These are phyloP conservation scores for Aphanoascus verrucosus DNA, from an alignment of 2,329 filamentous ascomycete genomes.

Conservation along the genomic window DNA sequence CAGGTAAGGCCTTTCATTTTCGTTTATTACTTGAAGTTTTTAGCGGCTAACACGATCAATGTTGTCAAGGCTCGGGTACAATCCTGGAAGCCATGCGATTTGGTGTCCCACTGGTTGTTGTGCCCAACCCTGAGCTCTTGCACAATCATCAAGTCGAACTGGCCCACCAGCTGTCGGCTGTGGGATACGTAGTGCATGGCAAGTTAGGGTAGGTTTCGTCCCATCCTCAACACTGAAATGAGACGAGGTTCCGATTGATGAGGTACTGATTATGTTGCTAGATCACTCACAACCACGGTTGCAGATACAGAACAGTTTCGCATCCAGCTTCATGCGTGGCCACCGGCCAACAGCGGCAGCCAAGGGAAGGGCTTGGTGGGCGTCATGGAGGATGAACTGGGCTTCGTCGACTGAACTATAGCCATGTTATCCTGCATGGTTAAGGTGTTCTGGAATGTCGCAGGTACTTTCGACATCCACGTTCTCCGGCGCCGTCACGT, in stretches of 20 bases:
- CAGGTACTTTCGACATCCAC: neutral
- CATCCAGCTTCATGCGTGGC: slow-evolving; percentile 38
- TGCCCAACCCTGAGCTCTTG: slow-evolving; percentile 71
- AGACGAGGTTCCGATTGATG: too few species aligned
- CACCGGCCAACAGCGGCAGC: slow-evolving; percentile 39
- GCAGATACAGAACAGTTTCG: slow-evolving; percentile 40
- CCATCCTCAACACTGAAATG: too few species aligned
- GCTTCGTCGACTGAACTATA: slow-evolving; percentile 44
- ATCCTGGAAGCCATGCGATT: slow-evolving; percentile 72
- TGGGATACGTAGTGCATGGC: slow-evolving; percentile 68
- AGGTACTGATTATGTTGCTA: slow-evolving; percentile 21
- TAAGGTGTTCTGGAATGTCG: neutral
- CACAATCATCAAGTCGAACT: slow-evolving; percentile 89
- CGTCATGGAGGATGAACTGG: slow-evolving; percentile 49
- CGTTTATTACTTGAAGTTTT: neutral
- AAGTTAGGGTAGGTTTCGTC: slow-evolving; percentile 47
- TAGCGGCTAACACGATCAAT: neutral
- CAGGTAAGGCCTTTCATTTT: slow-evolving; percentile 49
- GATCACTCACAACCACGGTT: slow-evolving; percentile 40
- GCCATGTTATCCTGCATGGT: neutral
- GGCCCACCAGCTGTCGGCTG: slow-evolving; percentile 60
- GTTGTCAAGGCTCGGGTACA: slow-evolving; percentile 63
- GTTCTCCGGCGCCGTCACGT: too few species aligned
- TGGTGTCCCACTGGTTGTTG: slow-evolving; percentile 69
- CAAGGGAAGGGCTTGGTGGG: slow-evolving; percentile 37